phyloP scores from a whole-genome alignment of 2,329 filamentous ascomycete species.

The Aspergillus niger region DNA sequence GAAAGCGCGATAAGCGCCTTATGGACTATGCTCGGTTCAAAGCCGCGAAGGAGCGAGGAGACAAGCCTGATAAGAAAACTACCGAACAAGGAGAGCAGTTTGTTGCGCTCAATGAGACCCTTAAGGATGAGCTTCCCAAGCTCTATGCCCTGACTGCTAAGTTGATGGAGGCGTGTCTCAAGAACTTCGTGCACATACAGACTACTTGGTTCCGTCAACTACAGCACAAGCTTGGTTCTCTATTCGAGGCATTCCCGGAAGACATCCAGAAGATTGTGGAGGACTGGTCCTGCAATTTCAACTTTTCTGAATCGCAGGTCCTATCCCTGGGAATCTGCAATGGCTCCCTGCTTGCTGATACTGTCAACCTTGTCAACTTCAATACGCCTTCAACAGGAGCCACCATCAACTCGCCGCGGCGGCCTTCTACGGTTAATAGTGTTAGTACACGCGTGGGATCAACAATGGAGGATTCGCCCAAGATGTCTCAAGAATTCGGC shows the following conservation, averaged over 20 bases:
- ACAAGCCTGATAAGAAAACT: conserved; percentile 84
- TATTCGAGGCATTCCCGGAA: conserved; percentile 69
- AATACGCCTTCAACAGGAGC: conserved; percentile 52
- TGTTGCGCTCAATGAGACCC: conserved; percentile 83
- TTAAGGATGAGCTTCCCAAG: conserved; percentile 88
- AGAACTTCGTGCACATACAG: conserved; percentile 83
- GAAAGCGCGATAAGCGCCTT: conserved; percentile 90
- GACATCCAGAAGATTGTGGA: conserved; percentile 73
- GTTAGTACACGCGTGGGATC: conserved; percentile 61
- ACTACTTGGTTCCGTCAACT: conserved; percentile 79
- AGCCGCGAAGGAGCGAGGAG: conserved; percentile 74
- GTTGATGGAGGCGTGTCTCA: conserved; percentile 78
- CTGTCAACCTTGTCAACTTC: conserved; percentile 62
- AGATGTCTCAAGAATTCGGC: conserved; percentile 66
- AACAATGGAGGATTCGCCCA: conserved; percentile 64
- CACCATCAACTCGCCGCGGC: conserved; percentile 44
- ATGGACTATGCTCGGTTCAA: conserved; percentile 83
- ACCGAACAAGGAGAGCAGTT: conserved; percentile 85
- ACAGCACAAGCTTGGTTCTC: conserved; percentile 76
- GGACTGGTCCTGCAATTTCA: conserved; percentile 77
- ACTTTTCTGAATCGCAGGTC: conserved; percentile 71
- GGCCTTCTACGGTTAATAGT: conserved; percentile 55
- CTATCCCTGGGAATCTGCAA: conserved; percentile 76
- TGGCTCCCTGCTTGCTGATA: conserved; percentile 62
- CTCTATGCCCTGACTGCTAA: conserved; percentile 80